Conservation (phyloP, 805 yeast genomes). For the Metschnikowia lachancei region DNA sequence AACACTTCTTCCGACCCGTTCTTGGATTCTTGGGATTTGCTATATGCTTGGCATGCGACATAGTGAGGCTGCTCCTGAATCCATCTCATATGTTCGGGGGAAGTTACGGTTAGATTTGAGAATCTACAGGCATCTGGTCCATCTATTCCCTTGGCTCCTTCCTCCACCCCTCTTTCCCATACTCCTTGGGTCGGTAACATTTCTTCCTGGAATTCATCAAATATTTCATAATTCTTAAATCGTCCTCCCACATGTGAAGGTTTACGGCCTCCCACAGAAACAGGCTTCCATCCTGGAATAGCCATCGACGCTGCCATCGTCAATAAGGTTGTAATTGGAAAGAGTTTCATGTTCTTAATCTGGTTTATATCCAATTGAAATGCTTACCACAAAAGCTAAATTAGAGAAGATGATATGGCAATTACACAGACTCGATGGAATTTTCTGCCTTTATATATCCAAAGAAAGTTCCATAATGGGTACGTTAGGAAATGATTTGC, state of each 20-base stretch:
- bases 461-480: too few species aligned
- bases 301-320: neutral
- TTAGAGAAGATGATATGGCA: too few species aligned
- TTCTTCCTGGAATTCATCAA: neutral
- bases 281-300: neutral
- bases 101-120: neutral
- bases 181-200: too few species aligned
- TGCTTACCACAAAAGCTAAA: too few species aligned
- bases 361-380: too few species aligned
- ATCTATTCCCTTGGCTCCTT: neutral
- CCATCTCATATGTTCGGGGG: neutral
- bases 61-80: neutral
- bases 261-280: neutral
- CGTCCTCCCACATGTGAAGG: neutral
- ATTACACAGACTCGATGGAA: too few species aligned
- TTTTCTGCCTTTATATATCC: too few species aligned
- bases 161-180: neutral
- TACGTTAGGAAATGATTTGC: too few species aligned
- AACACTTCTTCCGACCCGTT: neutral
- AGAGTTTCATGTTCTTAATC: neutral
- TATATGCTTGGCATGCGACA: neutral
- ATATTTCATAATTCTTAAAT: neutral
- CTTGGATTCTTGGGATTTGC: neutral
- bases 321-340: neutral
- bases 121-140: neutral